phyloP scores from a whole-genome alignment of 176 grass and related monocot species.

The Cymbopogon citratus region DNA sequence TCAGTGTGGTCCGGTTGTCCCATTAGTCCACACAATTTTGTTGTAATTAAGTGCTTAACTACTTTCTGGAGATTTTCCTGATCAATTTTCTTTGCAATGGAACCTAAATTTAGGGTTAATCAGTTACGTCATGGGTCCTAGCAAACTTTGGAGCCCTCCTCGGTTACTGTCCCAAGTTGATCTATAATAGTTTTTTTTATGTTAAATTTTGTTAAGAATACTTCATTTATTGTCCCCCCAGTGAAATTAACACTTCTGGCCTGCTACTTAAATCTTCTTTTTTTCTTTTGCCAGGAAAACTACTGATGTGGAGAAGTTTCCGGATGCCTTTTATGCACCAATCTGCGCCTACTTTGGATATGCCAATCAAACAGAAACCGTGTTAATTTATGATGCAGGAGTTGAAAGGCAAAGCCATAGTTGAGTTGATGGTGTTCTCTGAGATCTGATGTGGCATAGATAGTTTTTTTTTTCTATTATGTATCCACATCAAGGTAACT shows the following conservation, averaged over 20 bases:
- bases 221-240: neutral
- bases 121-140: neutral
- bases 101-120: neutral
- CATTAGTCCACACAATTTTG: neutral
- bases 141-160: neutral
- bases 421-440: neutral
- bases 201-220: neutral
- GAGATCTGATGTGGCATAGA: conserved; percentile 23
- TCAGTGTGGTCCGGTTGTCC: neutral
- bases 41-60: conserved; percentile 11
- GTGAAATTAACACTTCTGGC: neutral
- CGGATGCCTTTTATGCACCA: conserved; percentile 23
- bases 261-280: conserved; percentile 3
- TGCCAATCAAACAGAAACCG: neutral
- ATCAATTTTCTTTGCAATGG: neutral
- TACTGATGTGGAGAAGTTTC: neutral
- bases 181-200: neutral
- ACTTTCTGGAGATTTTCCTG: neutral
- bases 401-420: conserved; percentile 11
- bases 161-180: neutral
- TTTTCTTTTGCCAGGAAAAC: conserved; percentile 16
- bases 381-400: neutral
- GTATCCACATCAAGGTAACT: conserved; percentile 6
- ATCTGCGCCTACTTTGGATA: neutral
- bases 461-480: conserved; percentile 3